Evolutionary conservation across 1,139 yeast genomes (phyloP), one percentile per base, ranked within the genome.

Genomic region (Suhomyces bribrorum): DNA sequence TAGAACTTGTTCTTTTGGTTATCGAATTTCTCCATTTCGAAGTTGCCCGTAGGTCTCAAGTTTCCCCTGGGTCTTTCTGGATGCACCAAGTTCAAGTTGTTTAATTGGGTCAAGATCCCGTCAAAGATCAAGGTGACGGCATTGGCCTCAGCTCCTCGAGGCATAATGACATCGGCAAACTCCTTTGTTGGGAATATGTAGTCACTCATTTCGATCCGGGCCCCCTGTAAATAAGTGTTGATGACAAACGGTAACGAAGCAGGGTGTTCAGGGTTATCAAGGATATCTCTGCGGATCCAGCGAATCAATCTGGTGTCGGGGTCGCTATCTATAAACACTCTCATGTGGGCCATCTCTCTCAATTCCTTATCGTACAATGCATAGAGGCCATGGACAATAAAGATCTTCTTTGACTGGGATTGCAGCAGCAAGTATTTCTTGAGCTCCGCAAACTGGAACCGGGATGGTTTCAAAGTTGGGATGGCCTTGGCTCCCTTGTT

Each of bases 271-370:
- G 50, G 49, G 2, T 25, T 26, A 14, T 31, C 26, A 13, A 72
- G 39, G 1, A 74, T 76, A 40, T 75, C 75, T 40, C 74, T 53
- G 44, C 69, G 56, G 28, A 81, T 84, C 86, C 92, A 81, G 45
- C 95, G 74, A 12, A 87, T 83, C 32, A 90, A 64, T 43, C 97
- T 66, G 5, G 86, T 79, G 57, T 90, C 97, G 1, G 94, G 80
- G 57, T 90, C 97, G 47, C 90, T 77, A 50, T 86, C 94, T n/a
- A 89, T 73, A 53, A 83, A 90, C 2, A 89, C 80, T 52, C 80
- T 83, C 51, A 89, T 69, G 3, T 79, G 71, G 0, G 92, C 81
- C 56, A 75, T 50, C 4, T 69, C 68, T 29, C 86, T 64, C n/a
- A 90, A 59, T 23, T 68, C 69, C 34, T 66, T 64, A 54, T 87